Percentiles rank a stretch among this genome's conserved stretches.
Conservation (phyloP, 2,329 filamentous ascomycete species). For the Aureobasidium sp. region DNA sequence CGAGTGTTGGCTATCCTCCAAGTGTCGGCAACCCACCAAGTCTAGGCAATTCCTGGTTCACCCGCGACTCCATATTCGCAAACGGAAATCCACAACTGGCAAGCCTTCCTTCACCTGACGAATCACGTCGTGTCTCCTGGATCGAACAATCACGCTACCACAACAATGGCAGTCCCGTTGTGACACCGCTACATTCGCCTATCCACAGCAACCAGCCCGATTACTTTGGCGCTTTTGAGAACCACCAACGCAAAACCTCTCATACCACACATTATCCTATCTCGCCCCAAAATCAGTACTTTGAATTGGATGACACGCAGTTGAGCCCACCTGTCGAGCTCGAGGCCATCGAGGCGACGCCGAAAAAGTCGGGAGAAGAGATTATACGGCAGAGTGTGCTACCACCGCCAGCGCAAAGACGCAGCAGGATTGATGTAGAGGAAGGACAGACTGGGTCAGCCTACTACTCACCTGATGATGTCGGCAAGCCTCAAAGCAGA, state of each 20-base stretch:
- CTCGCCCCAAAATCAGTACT: background rate
- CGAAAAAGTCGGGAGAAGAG: background rate
- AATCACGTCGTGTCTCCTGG: background rate
- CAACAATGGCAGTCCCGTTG: background rate
- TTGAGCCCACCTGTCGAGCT: constrained; percentile 10
- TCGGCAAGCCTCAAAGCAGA: background rate
- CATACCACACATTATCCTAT: background rate
- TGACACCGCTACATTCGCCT: background rate
- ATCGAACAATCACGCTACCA: background rate
- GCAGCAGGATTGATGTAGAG: background rate
- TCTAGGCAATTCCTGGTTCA: constrained; percentile 2
- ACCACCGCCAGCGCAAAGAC: background rate
- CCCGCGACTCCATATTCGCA: background rate
- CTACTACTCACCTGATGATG: background rate
- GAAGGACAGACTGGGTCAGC: background rate
- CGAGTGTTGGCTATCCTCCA: background rate
- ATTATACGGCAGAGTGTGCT: background rate
- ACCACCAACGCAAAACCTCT: background rate
- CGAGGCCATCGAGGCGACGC: background rate
- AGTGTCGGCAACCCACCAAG: background rate
- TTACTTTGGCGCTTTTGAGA: background rate
- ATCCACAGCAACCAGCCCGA: background rate
- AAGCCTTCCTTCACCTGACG: background rate
- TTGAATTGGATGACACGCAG: constrained; percentile 4
- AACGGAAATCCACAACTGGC: background rate